Conservation (phyloP, 2,329 filamentous ascomycete species). For the Geosmithia flava region DNA sequence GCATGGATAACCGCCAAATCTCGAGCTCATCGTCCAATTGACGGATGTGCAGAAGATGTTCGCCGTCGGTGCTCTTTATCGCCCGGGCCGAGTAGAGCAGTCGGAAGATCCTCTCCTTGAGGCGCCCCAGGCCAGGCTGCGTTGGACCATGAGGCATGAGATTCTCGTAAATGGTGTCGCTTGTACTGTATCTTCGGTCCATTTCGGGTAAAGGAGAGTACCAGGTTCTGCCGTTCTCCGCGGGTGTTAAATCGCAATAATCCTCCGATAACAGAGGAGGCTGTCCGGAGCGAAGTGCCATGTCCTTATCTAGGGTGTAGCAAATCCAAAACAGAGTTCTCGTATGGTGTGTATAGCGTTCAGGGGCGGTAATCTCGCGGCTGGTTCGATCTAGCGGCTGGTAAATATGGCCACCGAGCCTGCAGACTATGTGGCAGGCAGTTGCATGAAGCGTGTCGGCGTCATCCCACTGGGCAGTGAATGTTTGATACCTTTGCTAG, state of each 20-base stretch:
- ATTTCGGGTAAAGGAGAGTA: not conserved
- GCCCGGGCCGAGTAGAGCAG: constrained; percentile 36
- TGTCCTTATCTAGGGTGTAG: constrained; percentile 14
- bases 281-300: constrained; percentile 9
- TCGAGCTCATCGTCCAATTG: constrained; percentile 45
- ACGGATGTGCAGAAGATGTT: constrained; percentile 39
- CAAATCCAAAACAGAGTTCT: constrained; percentile 13
- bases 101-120: constrained; percentile 36
- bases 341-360: constrained; percentile 3
- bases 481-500: constrained; percentile 27
- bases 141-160: too few species aligned
- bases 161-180: constrained; percentile 25
- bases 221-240: constrained; percentile 8
- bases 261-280: constrained; percentile 23
- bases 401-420: constrained; percentile 25
- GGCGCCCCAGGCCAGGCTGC: constrained; percentile 24
- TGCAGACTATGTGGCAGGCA: constrained; percentile 27
- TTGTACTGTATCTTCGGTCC: constrained; percentile 22
- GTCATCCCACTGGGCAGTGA: constrained; percentile 31
- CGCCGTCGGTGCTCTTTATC: constrained; percentile 36
- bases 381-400: not conserved
- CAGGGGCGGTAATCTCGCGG: not conserved
- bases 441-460: constrained; percentile 19
- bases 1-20: constrained; percentile 36
- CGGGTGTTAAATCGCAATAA: constrained; percentile 36